Conservation (phyloP, 2,329 filamentous ascomycete species). For the Sporothrix sp. region DNA sequence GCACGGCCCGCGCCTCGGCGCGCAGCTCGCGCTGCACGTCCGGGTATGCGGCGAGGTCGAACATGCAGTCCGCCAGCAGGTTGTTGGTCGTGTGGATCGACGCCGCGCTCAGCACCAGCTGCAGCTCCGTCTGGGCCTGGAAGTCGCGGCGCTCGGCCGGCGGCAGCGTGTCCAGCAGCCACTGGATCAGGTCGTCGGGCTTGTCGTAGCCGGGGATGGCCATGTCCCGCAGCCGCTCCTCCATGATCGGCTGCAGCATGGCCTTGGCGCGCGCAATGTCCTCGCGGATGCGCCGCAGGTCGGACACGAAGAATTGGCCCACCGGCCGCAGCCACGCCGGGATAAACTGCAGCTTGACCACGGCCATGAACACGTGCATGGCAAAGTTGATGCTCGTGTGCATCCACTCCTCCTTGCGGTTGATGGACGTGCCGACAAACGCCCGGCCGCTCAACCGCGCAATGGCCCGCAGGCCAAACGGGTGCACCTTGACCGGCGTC, state of each 20-base stretch:
- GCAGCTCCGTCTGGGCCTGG: conserved; percentile 31
- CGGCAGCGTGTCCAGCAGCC: conserved; percentile 34
- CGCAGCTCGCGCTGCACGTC: conserved; percentile 39
- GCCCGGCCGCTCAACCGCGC: conserved; percentile 44
- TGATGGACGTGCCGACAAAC: conserved; percentile 42
- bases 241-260: conserved; percentile 37
- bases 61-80: conserved; percentile 38
- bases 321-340: conserved; percentile 39
- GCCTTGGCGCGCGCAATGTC: conserved; percentile 34
- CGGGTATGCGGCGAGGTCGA: conserved; percentile 38
- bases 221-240: conserved; percentile 34
- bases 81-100: conserved; percentile 38
- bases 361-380: conserved; percentile 37
- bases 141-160: conserved; percentile 30
- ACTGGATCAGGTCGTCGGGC: conserved; percentile 36
- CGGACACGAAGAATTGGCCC: conserved; percentile 37
- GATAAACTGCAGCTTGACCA: conserved; percentile 42
- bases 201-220: conserved; percentile 29
- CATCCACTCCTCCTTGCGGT: conserved; percentile 45
- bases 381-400: conserved; percentile 41
- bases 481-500: conserved; percentile 44
- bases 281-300: conserved; percentile 34
- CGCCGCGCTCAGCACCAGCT: conserved; percentile 35
- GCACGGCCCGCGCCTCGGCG: conserved; percentile 35
- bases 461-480: conserved; percentile 41